Conservation (phyloP, 805 yeast genomes). For the Metschnikowia orientalis region DNA sequence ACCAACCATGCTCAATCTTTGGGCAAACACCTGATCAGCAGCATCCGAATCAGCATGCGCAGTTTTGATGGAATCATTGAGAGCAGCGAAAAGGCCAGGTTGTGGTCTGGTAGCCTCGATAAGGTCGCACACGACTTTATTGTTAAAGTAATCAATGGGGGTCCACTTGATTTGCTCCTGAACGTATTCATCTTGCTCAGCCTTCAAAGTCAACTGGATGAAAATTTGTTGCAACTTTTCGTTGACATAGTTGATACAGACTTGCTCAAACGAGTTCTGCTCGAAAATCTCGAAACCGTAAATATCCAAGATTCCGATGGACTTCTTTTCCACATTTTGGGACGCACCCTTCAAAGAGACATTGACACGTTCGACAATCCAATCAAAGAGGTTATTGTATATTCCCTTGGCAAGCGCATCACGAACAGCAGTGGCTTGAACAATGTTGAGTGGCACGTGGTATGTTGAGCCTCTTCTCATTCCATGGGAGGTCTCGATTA, state of each 20-base stretch:
- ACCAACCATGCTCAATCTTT: conserved; percentile 77
- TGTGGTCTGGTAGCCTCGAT: conserved; percentile 87
- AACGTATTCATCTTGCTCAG: conserved; percentile 97
- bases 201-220: conserved; percentile 89
- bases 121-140: conserved; percentile 92
- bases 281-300: conserved; percentile 96
- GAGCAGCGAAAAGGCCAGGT: conserved; percentile 93
- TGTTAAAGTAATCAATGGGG: conserved; percentile 93
- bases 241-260: conserved; percentile 92
- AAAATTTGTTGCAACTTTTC: conserved; percentile 96
- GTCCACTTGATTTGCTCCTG: conserved; percentile 96
- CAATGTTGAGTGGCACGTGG: conserved; percentile 86
- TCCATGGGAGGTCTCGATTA: conserved; percentile 88
- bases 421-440: conserved; percentile 91
- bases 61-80: conserved; percentile 95
- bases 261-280: conserved; percentile 90
- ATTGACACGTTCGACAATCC: conserved; percentile 94
- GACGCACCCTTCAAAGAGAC: conserved; percentile 55
- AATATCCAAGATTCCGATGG: conserved; percentile 91
- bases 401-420: conserved; percentile 95
- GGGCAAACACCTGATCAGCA: conserved; percentile 94
- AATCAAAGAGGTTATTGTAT: conserved; percentile 87
- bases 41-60: conserved; percentile 97
- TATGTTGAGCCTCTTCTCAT: conserved; percentile 87
- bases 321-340: conserved; percentile 39